Evolutionary conservation across 1,284 basidiomycete species (phyloP), one percentile per base, ranked within the genome.

Genomic region (Puccinia polysora): DNA sequence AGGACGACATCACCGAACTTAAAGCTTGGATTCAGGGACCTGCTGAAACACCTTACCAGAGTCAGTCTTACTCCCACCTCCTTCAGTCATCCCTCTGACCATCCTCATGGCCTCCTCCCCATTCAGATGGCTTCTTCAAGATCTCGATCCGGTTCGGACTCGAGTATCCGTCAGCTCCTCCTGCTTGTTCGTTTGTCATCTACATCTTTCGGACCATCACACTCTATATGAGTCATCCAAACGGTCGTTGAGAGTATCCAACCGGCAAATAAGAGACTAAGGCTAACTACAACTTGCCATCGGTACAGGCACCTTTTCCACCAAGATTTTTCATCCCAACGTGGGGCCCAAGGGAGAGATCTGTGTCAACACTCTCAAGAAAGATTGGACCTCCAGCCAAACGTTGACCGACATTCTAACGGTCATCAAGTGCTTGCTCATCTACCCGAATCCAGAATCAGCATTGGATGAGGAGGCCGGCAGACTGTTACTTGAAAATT

Each of bases 241-340:
- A 28, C 20, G 7, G 25, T 23, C 30, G 28, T 7, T 23, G 53
- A 18, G 28, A 25, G 15, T 55, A 15, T 23, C 6, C 30, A 4
- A 55, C 30, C 53, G 10, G 20, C 53, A 6, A n/a, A 5, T 52
- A 20, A 8, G n/a, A 23, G n/a, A 55, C 2, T 14, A 55, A 15
- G 18, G 40, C n/a, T n/a, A n/a, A n/a, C n/a, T n/a, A n/a, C n/a
- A n/a, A n/a, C n/a, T n/a, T n/a, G n/a, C n/a, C n/a, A n/a, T n/a
- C n/a, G n/a, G 43, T 6, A 76, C 53, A 94, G 92, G 91, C 78
- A 88, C 88, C 82, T 89, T 95, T 80, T 82, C 86, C 0, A 94
- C 92, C 65, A 92, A 94, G 82, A 93, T 97, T 74, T 97, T 97
- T 81, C 94, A 97, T 78, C 94, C 94, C 0, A 97, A 97, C 78